Evolutionary conservation across 1,284 basidiomycete species (phyloP).

Genomic region (Neolentinus lepideus): DNA sequence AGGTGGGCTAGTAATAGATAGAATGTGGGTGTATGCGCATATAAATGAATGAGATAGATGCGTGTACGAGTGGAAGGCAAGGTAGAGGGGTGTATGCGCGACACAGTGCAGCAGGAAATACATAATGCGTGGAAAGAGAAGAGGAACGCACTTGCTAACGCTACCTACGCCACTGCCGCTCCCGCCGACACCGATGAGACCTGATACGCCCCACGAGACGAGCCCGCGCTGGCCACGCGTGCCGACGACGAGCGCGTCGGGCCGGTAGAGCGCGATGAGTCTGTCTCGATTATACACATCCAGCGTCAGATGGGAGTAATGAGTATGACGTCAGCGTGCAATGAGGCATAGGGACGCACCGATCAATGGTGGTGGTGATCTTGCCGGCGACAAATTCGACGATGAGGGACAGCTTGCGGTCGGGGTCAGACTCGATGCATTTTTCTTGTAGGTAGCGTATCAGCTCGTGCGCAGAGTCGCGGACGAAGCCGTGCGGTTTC

Average conservation of each 20-base stretch:
- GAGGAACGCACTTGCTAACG: constrained; percentile 45
- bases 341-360: constrained; percentile 19
- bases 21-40: constrained; percentile 5
- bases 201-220: constrained; percentile 41
- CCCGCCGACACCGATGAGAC: constrained; percentile 33
- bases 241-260: constrained; percentile 92
- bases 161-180: constrained; percentile 47
- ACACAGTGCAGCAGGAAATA: constrained; percentile 5
- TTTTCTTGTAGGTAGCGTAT: constrained; percentile 80
- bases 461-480: constrained; percentile 84
- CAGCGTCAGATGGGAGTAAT: too few relatives aligned
- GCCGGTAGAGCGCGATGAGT: constrained; percentile 91
- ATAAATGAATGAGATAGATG: neutral
- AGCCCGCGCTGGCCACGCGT: constrained; percentile 70
- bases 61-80: neutral
- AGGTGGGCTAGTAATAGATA: constrained; percentile 7
- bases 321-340: neutral
- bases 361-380: constrained; percentile 83
- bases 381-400: constrained; percentile 93
- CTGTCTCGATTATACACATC: neutral
- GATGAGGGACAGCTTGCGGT: constrained; percentile 85
- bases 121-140: neutral
- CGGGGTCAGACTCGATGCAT: constrained; percentile 73
- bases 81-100: too few relatives aligned
- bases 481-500: constrained; percentile 76